A percentile compares a stretch with the other conserved stretches of the same genome.
Evolutionary conservation across 495 filamentous ascomycete genomes (phyloP).

Genomic region (Hamigera avellanea): DNA sequence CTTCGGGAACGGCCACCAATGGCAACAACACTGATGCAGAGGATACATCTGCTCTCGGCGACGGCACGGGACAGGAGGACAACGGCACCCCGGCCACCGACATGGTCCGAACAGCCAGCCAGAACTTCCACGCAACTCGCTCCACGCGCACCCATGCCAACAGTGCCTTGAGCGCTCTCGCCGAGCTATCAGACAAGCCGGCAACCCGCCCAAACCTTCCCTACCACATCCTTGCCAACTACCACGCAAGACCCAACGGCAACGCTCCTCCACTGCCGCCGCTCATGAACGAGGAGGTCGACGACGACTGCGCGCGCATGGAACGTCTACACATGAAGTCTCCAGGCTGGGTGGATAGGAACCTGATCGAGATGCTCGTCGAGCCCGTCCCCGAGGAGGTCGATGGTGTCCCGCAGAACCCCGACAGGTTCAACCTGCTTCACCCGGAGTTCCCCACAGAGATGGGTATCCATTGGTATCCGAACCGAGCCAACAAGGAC

Average conservation of each 20-base stretch:
- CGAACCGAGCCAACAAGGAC: conserved; percentile 1
- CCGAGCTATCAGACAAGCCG: conserved; percentile 51
- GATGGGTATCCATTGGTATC: conserved; percentile 26
- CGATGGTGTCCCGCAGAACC: conserved; percentile 22
- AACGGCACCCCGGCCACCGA: conserved; percentile 44
- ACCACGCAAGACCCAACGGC: conserved; percentile 31
- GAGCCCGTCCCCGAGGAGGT: conserved; percentile 19
- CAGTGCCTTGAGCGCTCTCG: conserved; percentile 46
- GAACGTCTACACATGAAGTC: conserved; percentile 28
- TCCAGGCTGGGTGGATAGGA: conserved; percentile 24
- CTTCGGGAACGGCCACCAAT: conserved; percentile 27
- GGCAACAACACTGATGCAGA: conserved; percentile 36
- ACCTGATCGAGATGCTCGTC: conserved; percentile 25
- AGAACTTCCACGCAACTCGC: conserved; percentile 55
- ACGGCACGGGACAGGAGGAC: conserved; percentile 40
- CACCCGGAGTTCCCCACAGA: conserved; percentile 31
- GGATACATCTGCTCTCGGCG: conserved; percentile 21
- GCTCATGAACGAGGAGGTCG: conserved; percentile 45
- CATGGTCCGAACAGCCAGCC: conserved; percentile 62
- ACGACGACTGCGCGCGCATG: conserved; percentile 49
- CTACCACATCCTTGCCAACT: conserved; percentile 43
- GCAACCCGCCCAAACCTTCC: conserved; percentile 53
- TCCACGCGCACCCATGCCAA: conserved; percentile 51
- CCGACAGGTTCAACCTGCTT: conserved; percentile 23
- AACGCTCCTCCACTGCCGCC: conserved; percentile 38